A percentile compares a stretch with the other conserved stretches of the same genome.
These are phyloP conservation scores for Thermothelomyces thermophilus DNA, from an alignment of 2,329 filamentous ascomycete genomes.

Conservation along the genomic window DNA sequence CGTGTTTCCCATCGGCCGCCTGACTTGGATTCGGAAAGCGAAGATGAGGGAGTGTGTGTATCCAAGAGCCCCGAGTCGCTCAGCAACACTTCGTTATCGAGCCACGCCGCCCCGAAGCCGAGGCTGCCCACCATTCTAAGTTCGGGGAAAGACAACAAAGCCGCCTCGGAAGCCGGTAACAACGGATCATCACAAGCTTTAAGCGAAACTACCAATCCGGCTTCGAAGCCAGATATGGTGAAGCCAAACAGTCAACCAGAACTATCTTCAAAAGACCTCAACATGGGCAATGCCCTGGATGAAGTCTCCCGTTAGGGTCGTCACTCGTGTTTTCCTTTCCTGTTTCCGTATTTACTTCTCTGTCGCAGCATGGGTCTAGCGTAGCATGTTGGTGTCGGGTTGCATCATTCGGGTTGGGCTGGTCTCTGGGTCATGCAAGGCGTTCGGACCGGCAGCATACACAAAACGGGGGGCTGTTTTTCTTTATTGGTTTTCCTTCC, in stretches of 20 bases:
- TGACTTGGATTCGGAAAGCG: slow-evolving; percentile 24
- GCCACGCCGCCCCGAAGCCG: slow-evolving; percentile 36
- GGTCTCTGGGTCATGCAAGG: slow-evolving; percentile 3
- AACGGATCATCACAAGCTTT: neutral
- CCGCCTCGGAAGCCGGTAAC: neutral
- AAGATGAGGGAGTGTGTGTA: slow-evolving; percentile 25
- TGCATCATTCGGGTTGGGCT: slow-evolving; percentile 2
- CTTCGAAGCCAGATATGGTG: neutral
- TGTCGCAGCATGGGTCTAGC: slow-evolving; percentile 10
- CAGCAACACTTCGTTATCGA: slow-evolving; percentile 26
- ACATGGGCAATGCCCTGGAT: neutral
- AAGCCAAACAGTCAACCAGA: neutral
- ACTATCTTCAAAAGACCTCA: neutral
- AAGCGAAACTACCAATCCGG: neutral
- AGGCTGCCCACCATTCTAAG: slow-evolving; percentile 43
- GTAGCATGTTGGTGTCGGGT: slow-evolving; percentile 5
- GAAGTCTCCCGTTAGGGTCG: neutral
- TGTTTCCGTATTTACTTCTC: neutral
- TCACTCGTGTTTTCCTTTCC: neutral
- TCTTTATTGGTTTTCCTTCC: neutral
- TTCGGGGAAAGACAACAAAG: slow-evolving; percentile 28
- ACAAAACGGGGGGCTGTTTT: slow-evolving; percentile 7
- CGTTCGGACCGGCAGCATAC: slow-evolving; percentile 9
- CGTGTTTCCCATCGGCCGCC: slow-evolving; percentile 17
- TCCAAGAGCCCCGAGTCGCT: slow-evolving; percentile 21